Conservation (phyloP, 2,329 filamentous ascomycete species). For the Colletotrichum godetiae region DNA sequence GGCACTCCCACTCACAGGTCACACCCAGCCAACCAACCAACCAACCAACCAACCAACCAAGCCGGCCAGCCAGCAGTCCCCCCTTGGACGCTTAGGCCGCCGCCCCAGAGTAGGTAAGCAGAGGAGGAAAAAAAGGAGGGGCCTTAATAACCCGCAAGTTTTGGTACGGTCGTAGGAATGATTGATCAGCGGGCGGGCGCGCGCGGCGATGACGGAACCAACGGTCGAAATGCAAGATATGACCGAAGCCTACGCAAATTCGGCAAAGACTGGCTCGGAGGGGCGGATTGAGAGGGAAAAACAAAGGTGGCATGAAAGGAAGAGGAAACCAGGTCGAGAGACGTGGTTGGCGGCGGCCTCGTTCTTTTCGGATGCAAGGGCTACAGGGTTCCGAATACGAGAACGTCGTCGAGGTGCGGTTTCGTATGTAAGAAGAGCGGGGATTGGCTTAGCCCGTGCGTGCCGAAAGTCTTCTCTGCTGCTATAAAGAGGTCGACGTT, state of each 20-base stretch:
- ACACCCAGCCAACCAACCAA: no score
- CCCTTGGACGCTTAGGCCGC: background rate
- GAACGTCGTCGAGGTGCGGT: background rate
- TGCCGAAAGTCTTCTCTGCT: background rate
- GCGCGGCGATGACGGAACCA: background rate
- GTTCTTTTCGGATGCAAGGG: constrained; percentile 33
- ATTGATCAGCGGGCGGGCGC: no score
- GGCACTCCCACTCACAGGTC: no score
- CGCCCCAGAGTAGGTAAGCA: background rate
- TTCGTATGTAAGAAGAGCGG: background rate
- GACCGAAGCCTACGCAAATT: background rate
- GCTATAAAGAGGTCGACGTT: background rate
- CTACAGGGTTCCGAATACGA: constrained; percentile 29
- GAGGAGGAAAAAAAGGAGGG: background rate
- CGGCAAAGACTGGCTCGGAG: background rate
- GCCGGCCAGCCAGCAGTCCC: background rate
- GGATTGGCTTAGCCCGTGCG: background rate
- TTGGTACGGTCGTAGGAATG: no score
- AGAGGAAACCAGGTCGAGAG: constrained; percentile 16
- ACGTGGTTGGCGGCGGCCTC: constrained; percentile 32
- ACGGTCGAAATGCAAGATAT: background rate
- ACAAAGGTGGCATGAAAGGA: constrained; percentile 12
- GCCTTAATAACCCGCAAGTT: background rate
- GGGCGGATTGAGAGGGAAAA: background rate
- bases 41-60: background rate